Evolutionary conservation across 2,329 filamentous ascomycete species (phyloP), one percentile per base, ranked within the genome.

Genomic region (Pseudogymnoascus sp.): DNA sequence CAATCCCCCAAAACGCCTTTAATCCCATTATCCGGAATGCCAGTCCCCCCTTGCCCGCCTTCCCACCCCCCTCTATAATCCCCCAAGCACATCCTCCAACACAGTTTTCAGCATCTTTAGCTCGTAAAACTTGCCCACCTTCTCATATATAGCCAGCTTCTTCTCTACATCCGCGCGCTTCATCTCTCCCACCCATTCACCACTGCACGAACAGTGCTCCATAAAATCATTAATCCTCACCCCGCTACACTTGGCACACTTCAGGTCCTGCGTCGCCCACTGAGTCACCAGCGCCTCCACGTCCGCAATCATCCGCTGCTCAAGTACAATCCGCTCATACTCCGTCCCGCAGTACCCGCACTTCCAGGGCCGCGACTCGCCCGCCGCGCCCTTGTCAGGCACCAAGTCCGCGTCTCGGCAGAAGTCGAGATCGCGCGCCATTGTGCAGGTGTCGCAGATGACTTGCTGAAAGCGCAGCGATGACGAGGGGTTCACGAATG

Each of bases 131-230:
- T 79, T 82, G 6, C 90, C 90, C 59, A 96, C 92, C 62, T 83
- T 86, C 68, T 79, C 81, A 75, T 91, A 87, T 4, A 96, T 88
- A 44, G 75, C 80, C 70, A 97, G 70, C 72, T 79, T 82, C 72
- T 79, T 84, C 70, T 83, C 75, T 25, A 93, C 77, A 28, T 89
- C 89, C 31, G 82, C 84, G 67, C 82, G 80, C 68, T 87, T 83
- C 65, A 92, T 80, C 18, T 86, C 90, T 67, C 85, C 85, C 16
- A 81, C 82, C 94, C 94, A 99, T 64, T 84, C 83, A 3, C 94
- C 94, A 65, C 90, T 91, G 78, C 94, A 99, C 10, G 87, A 89
- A 76, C 95, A 99, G 75, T 97, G 92, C 74, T 97, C 93, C 86
- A 94, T 92, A 70, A 97, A 95, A 71, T 97, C 93, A 73, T 96